Conservation (phyloP, 495 filamentous ascomycete genomes). For the Neurospora tetraspora region DNA sequence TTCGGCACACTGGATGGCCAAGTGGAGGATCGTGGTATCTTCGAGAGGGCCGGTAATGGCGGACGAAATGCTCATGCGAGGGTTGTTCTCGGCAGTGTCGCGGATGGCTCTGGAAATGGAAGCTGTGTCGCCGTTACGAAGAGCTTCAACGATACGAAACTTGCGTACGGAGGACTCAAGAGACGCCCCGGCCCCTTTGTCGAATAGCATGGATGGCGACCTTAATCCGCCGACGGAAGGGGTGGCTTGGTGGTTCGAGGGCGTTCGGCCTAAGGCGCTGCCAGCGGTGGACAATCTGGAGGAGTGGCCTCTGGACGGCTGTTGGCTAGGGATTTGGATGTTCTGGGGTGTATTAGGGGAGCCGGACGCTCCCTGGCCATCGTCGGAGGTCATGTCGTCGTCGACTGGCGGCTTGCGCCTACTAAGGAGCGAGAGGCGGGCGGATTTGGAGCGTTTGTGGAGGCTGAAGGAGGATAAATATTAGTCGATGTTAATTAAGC, state of each 20-base stretch:
- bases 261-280: constrained; percentile 24
- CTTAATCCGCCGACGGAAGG: constrained; percentile 20
- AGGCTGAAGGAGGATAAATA: constrained; percentile 14
- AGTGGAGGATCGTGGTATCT: constrained; percentile 79
- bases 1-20: constrained; percentile 96
- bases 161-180: constrained; percentile 92
- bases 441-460: constrained; percentile 45
- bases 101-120: constrained; percentile 83
- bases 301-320: constrained; percentile 25
- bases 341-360: constrained; percentile 20
- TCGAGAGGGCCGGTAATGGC: constrained; percentile 46
- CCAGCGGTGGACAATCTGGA: constrained; percentile 32
- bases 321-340: constrained; percentile 23
- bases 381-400: constrained; percentile 30
- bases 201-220: constrained; percentile 15
- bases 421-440: constrained; percentile 38
- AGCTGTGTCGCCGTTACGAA: constrained; percentile 81
- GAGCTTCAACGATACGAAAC: constrained; percentile 86
- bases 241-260: constrained; percentile 18
- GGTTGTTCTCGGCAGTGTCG: constrained; percentile 44
- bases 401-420: constrained; percentile 36
- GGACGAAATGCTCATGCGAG: constrained; percentile 44
- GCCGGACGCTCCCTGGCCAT: constrained; percentile 25
- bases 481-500: constrained; percentile 3
- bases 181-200: constrained; percentile 40